phyloP scores from a whole-genome alignment of 2,329 filamentous ascomycete species.

The Fusarium sp. region DNA sequence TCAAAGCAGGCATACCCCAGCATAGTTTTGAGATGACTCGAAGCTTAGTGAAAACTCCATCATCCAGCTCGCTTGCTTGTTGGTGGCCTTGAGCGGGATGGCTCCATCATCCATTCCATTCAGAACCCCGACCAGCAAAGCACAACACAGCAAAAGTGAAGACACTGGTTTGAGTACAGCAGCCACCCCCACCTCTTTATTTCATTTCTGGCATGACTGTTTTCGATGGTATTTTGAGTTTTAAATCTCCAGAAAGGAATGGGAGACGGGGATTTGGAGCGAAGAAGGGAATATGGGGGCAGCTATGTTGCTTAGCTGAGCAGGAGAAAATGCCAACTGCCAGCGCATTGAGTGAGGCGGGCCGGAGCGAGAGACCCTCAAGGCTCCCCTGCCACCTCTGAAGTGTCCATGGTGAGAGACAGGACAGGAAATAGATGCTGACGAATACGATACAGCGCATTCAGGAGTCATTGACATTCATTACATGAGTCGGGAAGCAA shows the following conservation, averaged over 20 bases:
- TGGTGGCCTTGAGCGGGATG: slow-evolving; percentile 28
- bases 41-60: slow-evolving; percentile 35
- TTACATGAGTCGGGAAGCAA: background rate
- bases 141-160: slow-evolving; percentile 27
- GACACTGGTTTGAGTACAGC: slow-evolving; percentile 17
- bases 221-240: slow-evolving; percentile 5
- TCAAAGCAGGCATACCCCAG: slow-evolving; percentile 39
- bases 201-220: slow-evolving; percentile 31
- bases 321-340: slow-evolving; percentile 12
- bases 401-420: slow-evolving; percentile 15
- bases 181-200: slow-evolving; percentile 31
- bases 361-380: slow-evolving; percentile 29
- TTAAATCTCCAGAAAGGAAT: slow-evolving; percentile 3
- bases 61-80: slow-evolving; percentile 34
- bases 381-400: slow-evolving; percentile 31
- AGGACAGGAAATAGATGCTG: slow-evolving; percentile 5
- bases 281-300: slow-evolving; percentile 5
- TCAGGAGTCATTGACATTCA: background rate
- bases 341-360: slow-evolving; percentile 32
- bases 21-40: slow-evolving; percentile 10
- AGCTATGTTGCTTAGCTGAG: slow-evolving; percentile 12
- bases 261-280: background rate
- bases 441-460: slow-evolving; percentile 29
- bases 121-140: slow-evolving; percentile 30
- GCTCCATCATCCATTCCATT: slow-evolving; percentile 32